Evolutionary conservation across 805 yeast genomes (phyloP), one percentile per base, ranked within the genome.

Genomic region (Suhomyces vadensis): DNA sequence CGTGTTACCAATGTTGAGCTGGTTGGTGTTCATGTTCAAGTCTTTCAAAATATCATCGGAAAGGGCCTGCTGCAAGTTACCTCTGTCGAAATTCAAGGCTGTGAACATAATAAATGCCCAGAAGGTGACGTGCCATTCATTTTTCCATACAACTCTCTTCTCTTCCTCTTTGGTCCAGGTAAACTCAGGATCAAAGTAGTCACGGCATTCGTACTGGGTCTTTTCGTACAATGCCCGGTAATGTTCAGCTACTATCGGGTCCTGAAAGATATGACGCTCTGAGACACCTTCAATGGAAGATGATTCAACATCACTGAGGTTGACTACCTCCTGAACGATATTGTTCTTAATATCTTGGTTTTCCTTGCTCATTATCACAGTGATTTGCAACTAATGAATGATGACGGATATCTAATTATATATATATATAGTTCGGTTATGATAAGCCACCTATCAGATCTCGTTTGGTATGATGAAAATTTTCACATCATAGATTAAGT

Each of bases 121-220:
- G 43, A 59, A 48, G 6, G 61, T 45, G 29, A 59, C 62, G 21
- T 53, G 38, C 53, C 54, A 55, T 41, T 59, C 57, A 31, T 52
- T 49, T 41, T 58, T 58, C 39, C 60, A 42, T 4, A 54, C 37
- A 6, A 59, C 33, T 27, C 46, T 46, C 20, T 46, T 52, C 35
- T 59, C 64, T 35, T 59, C 64, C 14, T 52, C 54, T 4, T 38
- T 27, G 3, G 58, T 52, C 64, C 64, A 59, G 8, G 69, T 67
- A 29, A 81, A 71, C 0, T 69, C 66, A 0, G 87, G 84, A 55
- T 84, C 87, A 54, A 83, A 77, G 13, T 68, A 67, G 26, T 68
- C 63, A 17, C 77, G 66, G 48, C 84, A 75, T 54, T 82, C 87
- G 53, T 82, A 82, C 7, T 73, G 37, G 1, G 78, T 58, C 3